Evolutionary conservation across 805 yeast species (phyloP).

Genomic region (Hanseniaspora vineae): DNA sequence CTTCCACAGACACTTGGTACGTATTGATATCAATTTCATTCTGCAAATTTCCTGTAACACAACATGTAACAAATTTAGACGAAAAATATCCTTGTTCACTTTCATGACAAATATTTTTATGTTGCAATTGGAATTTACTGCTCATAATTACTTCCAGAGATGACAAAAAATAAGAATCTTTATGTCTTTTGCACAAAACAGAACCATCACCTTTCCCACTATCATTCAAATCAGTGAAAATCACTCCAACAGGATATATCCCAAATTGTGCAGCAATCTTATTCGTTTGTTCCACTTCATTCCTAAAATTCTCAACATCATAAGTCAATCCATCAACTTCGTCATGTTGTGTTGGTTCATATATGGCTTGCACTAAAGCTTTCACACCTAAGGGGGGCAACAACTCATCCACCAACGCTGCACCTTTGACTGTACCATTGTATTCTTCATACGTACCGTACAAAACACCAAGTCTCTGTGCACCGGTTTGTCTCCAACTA

Average conservation of each 20-base stretch:
- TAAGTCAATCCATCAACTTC: slow-evolving; percentile 77
- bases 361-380: slow-evolving; percentile 86
- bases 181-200: slow-evolving; percentile 86
- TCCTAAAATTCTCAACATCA: slow-evolving; percentile 28
- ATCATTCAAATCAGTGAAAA: slow-evolving; percentile 84
- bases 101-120: slow-evolving; percentile 54
- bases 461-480: slow-evolving; percentile 75
- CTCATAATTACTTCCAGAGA: slow-evolving; percentile 82
- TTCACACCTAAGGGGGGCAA: slow-evolving; percentile 81
- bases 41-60: slow-evolving; percentile 72
- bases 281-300: slow-evolving; percentile 40
- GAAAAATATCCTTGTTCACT: slow-evolving; percentile 55
- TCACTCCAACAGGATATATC: slow-evolving; percentile 60
- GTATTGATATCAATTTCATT: slow-evolving; percentile 86
- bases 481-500: slow-evolving; percentile 80
- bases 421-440: slow-evolving; percentile 23
- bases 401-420: slow-evolving; percentile 2
- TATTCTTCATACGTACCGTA: slow-evolving; percentile 72
- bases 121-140: slow-evolving; percentile 56
- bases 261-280: slow-evolving; percentile 46
- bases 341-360: slow-evolving; percentile 83
- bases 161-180: slow-evolving; percentile 77
- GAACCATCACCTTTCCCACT: slow-evolving; percentile 78
- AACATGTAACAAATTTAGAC: slow-evolving; percentile 89
- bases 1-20: slow-evolving; percentile 79